phyloP scores from a whole-genome alignment of 768 basidiomycete species.

The Termitomyces bulborhizus region DNA sequence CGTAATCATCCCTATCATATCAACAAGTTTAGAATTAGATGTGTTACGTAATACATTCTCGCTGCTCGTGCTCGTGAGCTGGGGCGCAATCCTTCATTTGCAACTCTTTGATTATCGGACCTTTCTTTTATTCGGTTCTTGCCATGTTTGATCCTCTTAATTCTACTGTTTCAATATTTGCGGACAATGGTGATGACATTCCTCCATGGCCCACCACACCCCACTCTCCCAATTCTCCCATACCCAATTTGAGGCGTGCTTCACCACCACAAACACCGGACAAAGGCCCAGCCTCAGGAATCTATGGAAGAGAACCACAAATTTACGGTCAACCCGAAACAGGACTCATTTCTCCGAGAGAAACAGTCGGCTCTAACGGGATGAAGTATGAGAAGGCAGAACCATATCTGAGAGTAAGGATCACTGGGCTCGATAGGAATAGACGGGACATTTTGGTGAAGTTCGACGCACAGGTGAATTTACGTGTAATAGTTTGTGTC shows the following conservation, averaged over 20 bases:
- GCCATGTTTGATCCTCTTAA: slow-evolving; percentile 71
- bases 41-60: slow-evolving; percentile 7
- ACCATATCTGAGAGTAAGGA: slow-evolving; percentile 83
- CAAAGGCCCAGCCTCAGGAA: slow-evolving; percentile 46
- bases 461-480: slow-evolving; percentile 86
- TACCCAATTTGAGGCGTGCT: slow-evolving; percentile 65
- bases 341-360: slow-evolving; percentile 73
- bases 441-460: slow-evolving; percentile 90
- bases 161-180: slow-evolving; percentile 48
- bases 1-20: neutral
- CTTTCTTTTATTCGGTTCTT: neutral
- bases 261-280: slow-evolving; percentile 46
- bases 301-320: slow-evolving; percentile 76
- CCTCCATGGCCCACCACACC: slow-evolving; percentile 83
- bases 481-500: slow-evolving; percentile 5
- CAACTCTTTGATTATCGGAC: neutral
- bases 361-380: slow-evolving; percentile 62
- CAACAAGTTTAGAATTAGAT: neutral
- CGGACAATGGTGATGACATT: slow-evolving; percentile 40
- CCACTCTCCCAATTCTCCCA: slow-evolving; percentile 61
- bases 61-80: neutral
- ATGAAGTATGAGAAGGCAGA: slow-evolving; percentile 66
- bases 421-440: slow-evolving; percentile 91
- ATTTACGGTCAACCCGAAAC: slow-evolving; percentile 85
- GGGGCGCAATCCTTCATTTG: neutral